Evolutionary conservation across 768 basidiomycete genomes (phyloP), one percentile per base, ranked within the genome.

Genomic region (Trametes cubensis): DNA sequence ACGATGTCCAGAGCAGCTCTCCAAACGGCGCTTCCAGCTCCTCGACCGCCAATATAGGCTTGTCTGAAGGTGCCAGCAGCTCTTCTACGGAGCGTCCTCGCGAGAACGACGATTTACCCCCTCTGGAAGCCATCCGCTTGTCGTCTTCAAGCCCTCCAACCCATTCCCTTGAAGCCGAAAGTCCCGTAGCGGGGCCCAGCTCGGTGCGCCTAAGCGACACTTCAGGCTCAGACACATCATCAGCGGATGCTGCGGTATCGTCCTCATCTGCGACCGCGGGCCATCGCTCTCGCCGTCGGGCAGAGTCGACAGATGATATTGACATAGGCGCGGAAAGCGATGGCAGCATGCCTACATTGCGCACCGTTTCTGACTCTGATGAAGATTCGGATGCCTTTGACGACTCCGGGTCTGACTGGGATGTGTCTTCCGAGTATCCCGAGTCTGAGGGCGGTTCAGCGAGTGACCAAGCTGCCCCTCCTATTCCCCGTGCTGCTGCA

Each of bases 321-420:
- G 64, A 55, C 6, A 46, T 6, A 4, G 58, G 48, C n/a, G 61
- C 41, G 20, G 55, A 59, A 4, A 65, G 63, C 58, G 65, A 65
- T 48, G 49, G 55, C 39, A 70, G 71, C 38, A 26, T 72, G 49
- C 71, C 71, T 0, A 60, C 66, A 3, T 53, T 72, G 23, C 67
- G 62, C 48, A 67, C 67, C 10, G 67, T 70, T 0, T 72, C 71
- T 4, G 69, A 68, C 51, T 67, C 67, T 2, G 66, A 64, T 0
- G 66, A 69, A 23, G 67, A 62, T 2, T 38, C 34, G 5, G 63
- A 53, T 28, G 38, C 50, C 5, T 52, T 61, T 41, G 30, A 50
- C 39, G 61, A 62, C 18, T 42, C 58, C 0, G 64, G 61, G 18
- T 55, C 61, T 17, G 64, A 68, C 26, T 65, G 47, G 60, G 62